Conservation (phyloP, 1,284 basidiomycete genomes). For the Austroboletus novae-zelandiae region DNA sequence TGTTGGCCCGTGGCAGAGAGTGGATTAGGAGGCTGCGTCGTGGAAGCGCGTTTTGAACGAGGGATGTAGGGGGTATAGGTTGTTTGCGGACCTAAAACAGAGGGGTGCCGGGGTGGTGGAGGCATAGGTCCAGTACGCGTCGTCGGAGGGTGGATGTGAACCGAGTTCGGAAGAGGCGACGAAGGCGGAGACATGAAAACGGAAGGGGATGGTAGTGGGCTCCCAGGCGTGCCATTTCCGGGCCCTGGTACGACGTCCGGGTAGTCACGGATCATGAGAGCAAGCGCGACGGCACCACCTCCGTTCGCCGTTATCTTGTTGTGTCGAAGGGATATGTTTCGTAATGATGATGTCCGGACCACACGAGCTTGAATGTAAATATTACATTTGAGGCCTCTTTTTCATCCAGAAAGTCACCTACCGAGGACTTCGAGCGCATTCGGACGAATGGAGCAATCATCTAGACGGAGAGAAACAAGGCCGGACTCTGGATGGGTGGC, state of each 20-base stretch:
- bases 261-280: slow-evolving; percentile 94
- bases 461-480: slow-evolving; percentile 76
- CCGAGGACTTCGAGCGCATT: slow-evolving; percentile 75
- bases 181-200: slow-evolving; percentile 19
- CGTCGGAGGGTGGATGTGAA: slow-evolving; percentile 33
- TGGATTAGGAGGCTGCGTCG: slow-evolving; percentile 38
- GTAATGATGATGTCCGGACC: slow-evolving; percentile 78
- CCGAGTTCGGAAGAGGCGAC: slow-evolving; percentile 16
- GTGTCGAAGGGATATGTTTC: slow-evolving; percentile 83
- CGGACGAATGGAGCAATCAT: slow-evolving; percentile 76
- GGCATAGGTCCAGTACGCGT: slow-evolving; percentile 44
- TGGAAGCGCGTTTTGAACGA: slow-evolving; percentile 46
- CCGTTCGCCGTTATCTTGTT: slow-evolving; percentile 83
- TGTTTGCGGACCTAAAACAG: slow-evolving; percentile 53
- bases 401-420: slow-evolving; percentile 36
- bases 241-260: slow-evolving; percentile 64
- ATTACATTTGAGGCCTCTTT: slow-evolving; percentile 1
- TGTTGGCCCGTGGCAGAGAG: slow-evolving; percentile 55
- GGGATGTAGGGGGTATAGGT: slow-evolving; percentile 83
- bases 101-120: slow-evolving; percentile 55
- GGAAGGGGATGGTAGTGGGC: slow-evolving; percentile 13
- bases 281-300: slow-evolving; percentile 87
- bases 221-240: not conserved
- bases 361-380: slow-evolving; percentile 56
- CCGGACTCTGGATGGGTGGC: slow-evolving; percentile 52